These are phyloP conservation scores for Solanum verrucosum DNA, from an alignment of 257 asterid genomes.

Conservation along the genomic window DNA sequence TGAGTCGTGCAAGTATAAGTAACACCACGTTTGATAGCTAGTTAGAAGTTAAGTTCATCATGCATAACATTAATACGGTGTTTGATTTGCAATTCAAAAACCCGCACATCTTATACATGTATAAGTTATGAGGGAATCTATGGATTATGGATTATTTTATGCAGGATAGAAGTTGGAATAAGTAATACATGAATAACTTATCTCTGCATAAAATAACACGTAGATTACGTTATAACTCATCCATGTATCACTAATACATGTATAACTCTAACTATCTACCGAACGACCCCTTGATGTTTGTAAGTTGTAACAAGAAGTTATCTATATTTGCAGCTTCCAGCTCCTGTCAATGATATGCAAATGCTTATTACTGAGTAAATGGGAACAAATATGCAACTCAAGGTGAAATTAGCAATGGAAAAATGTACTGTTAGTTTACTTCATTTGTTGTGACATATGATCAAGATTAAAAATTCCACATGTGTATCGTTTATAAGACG, in stretches of 20 bases:
- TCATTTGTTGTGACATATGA: neutral
- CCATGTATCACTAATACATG: neutral
- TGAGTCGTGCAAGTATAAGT: neutral
- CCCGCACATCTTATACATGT: neutral
- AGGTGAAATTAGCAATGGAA: neutral
- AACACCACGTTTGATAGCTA: neutral
- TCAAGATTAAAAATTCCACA: neutral
- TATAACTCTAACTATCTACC: neutral
- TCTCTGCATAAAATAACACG: no score
- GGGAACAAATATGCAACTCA: neutral
- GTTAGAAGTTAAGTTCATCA: neutral
- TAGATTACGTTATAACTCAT: neutral
- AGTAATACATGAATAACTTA: neutral
- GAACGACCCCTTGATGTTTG: neutral
- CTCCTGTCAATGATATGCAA: conserved; percentile 30
- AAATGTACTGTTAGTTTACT: neutral
- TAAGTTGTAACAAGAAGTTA: neutral
- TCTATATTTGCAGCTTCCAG: conserved; percentile 25
- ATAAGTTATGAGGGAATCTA: neutral
- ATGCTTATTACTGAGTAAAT: conserved; percentile 46
- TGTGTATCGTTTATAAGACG: neutral
- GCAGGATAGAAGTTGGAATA: no score
- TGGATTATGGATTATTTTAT: no score
- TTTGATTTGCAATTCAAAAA: no score
- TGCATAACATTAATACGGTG: neutral